Evolutionary conservation across 495 filamentous ascomycete species (phyloP), one percentile per base, ranked within the genome.

Genomic region (Saxophila tyrrhenica): DNA sequence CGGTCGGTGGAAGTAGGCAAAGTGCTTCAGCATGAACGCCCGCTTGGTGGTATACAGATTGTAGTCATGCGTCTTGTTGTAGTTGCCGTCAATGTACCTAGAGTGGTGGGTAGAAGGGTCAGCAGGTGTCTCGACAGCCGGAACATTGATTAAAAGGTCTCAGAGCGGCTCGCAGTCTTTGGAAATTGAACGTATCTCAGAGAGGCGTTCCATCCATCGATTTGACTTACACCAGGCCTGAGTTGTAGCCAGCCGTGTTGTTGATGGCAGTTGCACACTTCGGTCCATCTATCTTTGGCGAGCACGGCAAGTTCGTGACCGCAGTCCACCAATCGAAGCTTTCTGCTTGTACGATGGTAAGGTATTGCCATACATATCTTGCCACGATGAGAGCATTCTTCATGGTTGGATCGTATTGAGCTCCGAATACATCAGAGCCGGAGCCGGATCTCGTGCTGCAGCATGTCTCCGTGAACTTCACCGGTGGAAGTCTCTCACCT

Each of bases 361-460:
- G 51, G 43, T 56, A 59, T 32, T 59, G 56, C 56, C 56, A 59
- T 11, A 59, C 51, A 25, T 59, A 59, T 2, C 56, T 51, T 2
- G 56, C 56, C 11, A 59, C 56, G 23, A 59, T 59, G 5, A 59
- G 44, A 11, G 56, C 56, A 38, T 59, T 59, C 10, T 43, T 39
- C 56, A 59, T 59, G 17, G 56, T 59, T 15, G 56, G 56, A 44
- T 59, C 56, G 56, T 59, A 59, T 25, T 54, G 56, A 21, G 43
- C 51, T 13, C 56, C 56, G 46, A 59, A 59, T 1, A 54, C 56
- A 35, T 15, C 24, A 25, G 56, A 46, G 15, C 56, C 56, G 29
- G 39, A 16, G 22, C 56, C 56, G 20, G 51, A 42, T 16, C 24
- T 54, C 17, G 56, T 54, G 29, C 35, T 35, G 43, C 56, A 59